These are phyloP conservation scores for Fusarium sp. DNA, from an alignment of 2,329 filamentous ascomycete genomes.

Conservation along the genomic window DNA sequence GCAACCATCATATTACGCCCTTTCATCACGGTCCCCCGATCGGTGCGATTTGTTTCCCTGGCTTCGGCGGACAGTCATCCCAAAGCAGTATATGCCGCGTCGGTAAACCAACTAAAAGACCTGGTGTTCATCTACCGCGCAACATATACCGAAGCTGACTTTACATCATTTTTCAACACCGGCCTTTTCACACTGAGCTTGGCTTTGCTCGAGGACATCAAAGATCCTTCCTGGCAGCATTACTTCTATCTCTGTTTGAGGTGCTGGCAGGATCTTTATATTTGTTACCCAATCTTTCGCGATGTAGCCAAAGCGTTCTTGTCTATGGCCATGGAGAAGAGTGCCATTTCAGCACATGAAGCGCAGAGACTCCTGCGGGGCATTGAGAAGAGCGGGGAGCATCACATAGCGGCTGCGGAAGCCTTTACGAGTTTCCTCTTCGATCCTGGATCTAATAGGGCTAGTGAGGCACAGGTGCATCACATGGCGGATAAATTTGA, in stretches of 20 bases:
- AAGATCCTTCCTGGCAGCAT: background rate
- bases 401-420: background rate
- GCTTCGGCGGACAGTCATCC: background rate
- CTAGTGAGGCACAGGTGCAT: background rate
- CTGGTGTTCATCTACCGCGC: background rate
- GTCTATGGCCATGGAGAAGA: background rate
- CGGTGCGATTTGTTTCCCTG: background rate
- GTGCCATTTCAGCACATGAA: background rate
- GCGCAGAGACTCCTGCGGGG: background rate
- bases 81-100: background rate
- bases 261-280: background rate
- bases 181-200: background rate
- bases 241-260: background rate
- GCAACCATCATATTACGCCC: background rate
- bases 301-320: background rate
- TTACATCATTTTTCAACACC: background rate
- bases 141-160: background rate
- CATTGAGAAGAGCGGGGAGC: background rate
- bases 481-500: background rate
- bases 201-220: background rate
- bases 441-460: background rate
- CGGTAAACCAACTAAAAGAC: background rate
- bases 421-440: background rate
- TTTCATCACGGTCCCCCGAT: rapidly evolving
- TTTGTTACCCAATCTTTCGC: background rate